Conservation (phyloP, 176 grass and related monocot genomes). For the Oryza glumipatula region DNA sequence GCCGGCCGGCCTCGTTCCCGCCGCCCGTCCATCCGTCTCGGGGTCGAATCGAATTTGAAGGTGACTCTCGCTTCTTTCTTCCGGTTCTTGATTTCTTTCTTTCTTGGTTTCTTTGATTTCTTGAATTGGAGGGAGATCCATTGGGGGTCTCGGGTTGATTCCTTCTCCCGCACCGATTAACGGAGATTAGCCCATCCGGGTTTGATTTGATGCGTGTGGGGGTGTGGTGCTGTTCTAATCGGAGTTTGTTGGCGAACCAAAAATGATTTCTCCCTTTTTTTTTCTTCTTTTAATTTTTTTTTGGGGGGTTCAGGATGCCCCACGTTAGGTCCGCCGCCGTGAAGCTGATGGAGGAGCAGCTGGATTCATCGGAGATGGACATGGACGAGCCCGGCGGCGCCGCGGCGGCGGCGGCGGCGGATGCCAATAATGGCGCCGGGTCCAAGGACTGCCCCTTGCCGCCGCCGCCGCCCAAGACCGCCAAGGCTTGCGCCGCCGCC, state of each 20-base stretch:
- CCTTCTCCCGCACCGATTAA: background rate
- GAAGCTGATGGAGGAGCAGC: conserved; percentile 39
- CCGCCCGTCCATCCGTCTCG: background rate
- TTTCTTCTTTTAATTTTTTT: background rate
- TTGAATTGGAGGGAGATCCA: background rate
- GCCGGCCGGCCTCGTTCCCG: too few species aligned
- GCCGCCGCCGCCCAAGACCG: background rate
- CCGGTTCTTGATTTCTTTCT: too few species aligned
- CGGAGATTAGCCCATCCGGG: background rate
- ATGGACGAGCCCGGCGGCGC: conserved; percentile 50
- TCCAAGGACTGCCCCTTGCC: conserved; percentile 56
- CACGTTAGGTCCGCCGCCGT: background rate
- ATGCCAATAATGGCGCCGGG: conserved; percentile 55
- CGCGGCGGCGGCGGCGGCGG: conserved; percentile 20
- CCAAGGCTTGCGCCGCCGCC: conserved; percentile 28
- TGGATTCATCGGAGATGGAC: conserved; percentile 55
- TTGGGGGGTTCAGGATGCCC: background rate
- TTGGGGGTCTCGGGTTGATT: background rate
- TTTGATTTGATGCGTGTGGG: background rate
- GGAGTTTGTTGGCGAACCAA: background rate
- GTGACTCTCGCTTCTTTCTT: background rate
- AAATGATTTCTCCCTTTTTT: background rate
- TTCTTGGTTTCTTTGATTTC: too few species aligned
- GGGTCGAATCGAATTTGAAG: background rate
- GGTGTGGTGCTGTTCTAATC: background rate